Evolutionary conservation across 2,329 filamentous ascomycete genomes (phyloP), one percentile per base, ranked within the genome.

Genomic region (Aspergillus aculeatinus): DNA sequence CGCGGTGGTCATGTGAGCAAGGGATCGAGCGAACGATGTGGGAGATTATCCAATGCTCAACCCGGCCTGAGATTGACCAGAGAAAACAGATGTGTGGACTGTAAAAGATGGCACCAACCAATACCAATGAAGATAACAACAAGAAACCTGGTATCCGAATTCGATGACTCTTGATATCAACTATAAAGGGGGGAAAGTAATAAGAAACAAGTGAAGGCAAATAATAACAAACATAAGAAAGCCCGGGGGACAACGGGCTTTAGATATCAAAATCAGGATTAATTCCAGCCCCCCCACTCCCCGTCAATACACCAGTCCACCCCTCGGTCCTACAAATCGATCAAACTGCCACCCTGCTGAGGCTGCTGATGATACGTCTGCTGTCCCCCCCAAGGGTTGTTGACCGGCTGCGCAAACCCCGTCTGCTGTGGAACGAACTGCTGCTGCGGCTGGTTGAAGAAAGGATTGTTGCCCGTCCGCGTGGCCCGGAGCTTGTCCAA

Each of bases 381-480:
- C 63, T 81, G 79, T 16, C 65, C 70, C 60, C 83, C 85, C 74
- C 86, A 87, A 0, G 85, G 84, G 69, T 87, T 87, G 66, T 71
- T 79, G 47, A 68, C 74, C 67, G 77, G 67, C 72, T 82, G 70
- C 60, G 73, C 67, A 76, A 80, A 69, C 5, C 69, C 70, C 9
- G 77, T 70, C 79, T 82, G 80, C 63, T 78, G 79, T 35, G 82
- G 82, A 64, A 81, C 63, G 33, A 70, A 74, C 79, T 83, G 80
- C 62, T 78, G 79, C 79, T 82, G 80, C 61, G 76, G 78, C 62
- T 87, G 87, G 61, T 88, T 86, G 68, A 96, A 80, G 80, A 98
- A 99, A 0, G 95, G 95, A 72, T 98, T 98, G 80, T 86, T 95
- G 2, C 88, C 92, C 0, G 91, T 91, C 59, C 83, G 83, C 11